Evolutionary conservation across 805 yeast genomes (phyloP).

Genomic region (Sugiyamaella chiloensis): DNA sequence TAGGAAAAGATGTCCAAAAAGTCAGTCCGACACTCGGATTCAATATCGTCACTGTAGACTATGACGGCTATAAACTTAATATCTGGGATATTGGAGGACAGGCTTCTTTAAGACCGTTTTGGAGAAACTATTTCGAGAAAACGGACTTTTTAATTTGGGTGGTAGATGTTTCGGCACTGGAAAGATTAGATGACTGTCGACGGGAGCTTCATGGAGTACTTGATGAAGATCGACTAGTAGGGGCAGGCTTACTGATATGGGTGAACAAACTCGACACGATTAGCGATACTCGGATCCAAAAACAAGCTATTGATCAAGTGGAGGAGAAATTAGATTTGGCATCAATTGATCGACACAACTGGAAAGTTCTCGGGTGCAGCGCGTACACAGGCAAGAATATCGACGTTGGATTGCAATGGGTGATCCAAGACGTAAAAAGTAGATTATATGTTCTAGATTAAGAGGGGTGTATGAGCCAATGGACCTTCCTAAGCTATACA

Average conservation of each 20-base stretch:
- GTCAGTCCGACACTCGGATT: constrained; percentile 91
- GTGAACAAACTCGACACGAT: constrained; percentile 73
- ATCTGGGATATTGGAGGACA: constrained; percentile 91
- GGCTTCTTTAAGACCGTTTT: constrained; percentile 72
- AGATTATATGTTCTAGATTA: constrained; percentile 39
- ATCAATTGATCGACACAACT: constrained; percentile 38
- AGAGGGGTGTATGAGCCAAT: too few species aligned
- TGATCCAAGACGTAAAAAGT: constrained; percentile 39
- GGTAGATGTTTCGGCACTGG: constrained; percentile 61
- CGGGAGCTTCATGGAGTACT: constrained; percentile 61
- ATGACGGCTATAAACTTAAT: constrained; percentile 36
- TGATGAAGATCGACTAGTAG: constrained; percentile 64
- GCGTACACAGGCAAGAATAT: constrained; percentile 47
- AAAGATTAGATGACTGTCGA: constrained; percentile 62
- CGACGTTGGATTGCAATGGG: constrained; percentile 42
- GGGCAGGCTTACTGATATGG: constrained; percentile 62
- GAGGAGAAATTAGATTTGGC: constrained; percentile 32
- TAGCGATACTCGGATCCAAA: constrained; percentile 24
- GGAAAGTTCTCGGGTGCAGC: constrained; percentile 45
- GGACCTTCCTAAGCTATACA: too few species aligned
- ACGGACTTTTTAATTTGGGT: constrained; percentile 84
- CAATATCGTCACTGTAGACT: constrained; percentile 59
- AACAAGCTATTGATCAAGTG: constrained; percentile 14
- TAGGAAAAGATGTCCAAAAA: constrained; percentile 47
- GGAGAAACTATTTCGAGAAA: constrained; percentile 90